A percentile compares a stretch with the other conserved stretches of the same genome.
Evolutionary conservation across 2,329 filamentous ascomycete genomes (phyloP).

Genomic region (Exophiala bonariae): DNA sequence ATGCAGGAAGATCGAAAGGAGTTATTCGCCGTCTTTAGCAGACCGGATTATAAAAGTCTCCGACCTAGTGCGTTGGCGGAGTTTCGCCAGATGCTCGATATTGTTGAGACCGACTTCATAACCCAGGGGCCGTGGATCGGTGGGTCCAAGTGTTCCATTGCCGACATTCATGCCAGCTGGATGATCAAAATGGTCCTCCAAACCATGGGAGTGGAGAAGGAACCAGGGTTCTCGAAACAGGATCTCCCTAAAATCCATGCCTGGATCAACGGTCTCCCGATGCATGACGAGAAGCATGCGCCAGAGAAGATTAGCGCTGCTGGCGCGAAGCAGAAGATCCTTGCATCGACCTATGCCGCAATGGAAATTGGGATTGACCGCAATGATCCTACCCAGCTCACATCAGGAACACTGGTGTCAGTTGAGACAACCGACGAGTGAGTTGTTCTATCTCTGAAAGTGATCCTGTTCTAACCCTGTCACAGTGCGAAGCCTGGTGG

Average conservation of each 20-base stretch:
- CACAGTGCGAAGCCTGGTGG: constrained; percentile 10
- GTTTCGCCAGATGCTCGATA: constrained; percentile 7
- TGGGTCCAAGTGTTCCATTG: constrained; percentile 2
- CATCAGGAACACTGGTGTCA: constrained; percentile 8
- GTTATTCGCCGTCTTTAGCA: constrained; percentile 14
- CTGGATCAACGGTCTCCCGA: constrained; percentile 15
- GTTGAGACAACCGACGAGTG: constrained; percentile 18
- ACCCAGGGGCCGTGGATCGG: constrained; percentile 7
- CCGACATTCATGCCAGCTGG: constrained; percentile 12
- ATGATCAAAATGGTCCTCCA: constrained; percentile 6
- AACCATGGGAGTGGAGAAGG: constrained; percentile 3
- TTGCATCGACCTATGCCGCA: constrained; percentile 9
- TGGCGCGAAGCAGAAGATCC: constrained; percentile 6
- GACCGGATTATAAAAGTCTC: constrained; percentile 4
- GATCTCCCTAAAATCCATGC: constrained; percentile 15
- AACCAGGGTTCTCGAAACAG: constrained; percentile 7
- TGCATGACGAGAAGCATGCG: constrained; percentile 9
- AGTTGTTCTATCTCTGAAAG: background rate
- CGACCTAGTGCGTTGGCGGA: constrained; percentile 12
- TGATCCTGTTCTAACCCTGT: background rate
- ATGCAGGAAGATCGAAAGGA: constrained; percentile 11
- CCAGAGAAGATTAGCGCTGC: constrained; percentile 10
- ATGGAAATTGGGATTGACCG: constrained; percentile 12
- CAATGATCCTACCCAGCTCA: constrained; percentile 10
- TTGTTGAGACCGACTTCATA: constrained; percentile 18